Base-by-base conservation (phyloP, 495 filamentous ascomycete species). In the Daldinia loculata region DNA sequence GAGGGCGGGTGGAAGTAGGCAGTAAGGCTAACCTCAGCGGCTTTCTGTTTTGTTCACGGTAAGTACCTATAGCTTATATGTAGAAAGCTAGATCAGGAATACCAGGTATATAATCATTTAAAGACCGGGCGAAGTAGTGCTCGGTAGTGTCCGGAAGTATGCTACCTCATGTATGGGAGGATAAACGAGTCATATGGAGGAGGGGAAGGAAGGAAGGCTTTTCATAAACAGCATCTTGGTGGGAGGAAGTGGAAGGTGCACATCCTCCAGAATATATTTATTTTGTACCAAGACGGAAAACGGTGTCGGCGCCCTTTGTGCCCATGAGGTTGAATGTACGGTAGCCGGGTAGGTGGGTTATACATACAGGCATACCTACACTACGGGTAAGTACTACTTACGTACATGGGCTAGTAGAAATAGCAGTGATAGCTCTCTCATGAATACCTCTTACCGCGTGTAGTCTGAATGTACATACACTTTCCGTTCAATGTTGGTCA, bases 201-300 rank as follows among this genome's bases (percentile, higher is more conserved):
- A 22, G 56, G 27, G 50, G 22, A 12, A 22, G 19, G 34, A 41
- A 61, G 61, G 34, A 11, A 34, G 19, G 36, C 41, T 56, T 61
- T 64, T 68, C 64, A 64, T 61, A 68, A 58, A 64, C 32, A 62
- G 29, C 55, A 61, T 65, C 60, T 27, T 69, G 60, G 56, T 61
- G 50, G 70, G 52, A 68, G 56, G 53, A 45, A 29, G 14, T 17
- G 19, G 29, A 38, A 66, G 36, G 56, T 53, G 61, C 56, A 61
- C 58, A 56, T 50, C 50, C 22, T 12, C 50, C 50, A 50, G 64
- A 41, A 61, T 67, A 63, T 63, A 56, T 71, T 60, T 64, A 67
- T 71, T 66, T 62, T 58, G 32, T 61, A 52, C 39, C 50, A 34
- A 43, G 34, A 43, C 32, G 45, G 15, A 43, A 29, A 39, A 29